Evolutionary conservation across 371 early-diverging fungal genomes (phyloP), one percentile per base, ranked within the genome.

Genomic region (Phascolomyces articulosus): DNA sequence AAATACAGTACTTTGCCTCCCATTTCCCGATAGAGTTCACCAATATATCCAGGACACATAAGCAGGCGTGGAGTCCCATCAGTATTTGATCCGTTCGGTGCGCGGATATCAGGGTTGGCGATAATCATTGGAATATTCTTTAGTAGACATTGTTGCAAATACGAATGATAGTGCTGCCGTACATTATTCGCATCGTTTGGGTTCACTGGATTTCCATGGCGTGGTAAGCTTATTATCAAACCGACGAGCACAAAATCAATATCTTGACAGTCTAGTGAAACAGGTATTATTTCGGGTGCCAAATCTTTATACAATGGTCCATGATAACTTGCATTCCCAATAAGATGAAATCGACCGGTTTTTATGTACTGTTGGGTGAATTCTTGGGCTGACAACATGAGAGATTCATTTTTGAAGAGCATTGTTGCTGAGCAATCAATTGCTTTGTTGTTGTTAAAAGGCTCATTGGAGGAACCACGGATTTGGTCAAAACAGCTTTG

Each of bases 21-120:
- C 71, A 78, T 71, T 18, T 64, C 60, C 24, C 74, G 75, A 54
- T 82, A 82, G 65, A 78, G 61, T 59, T 77, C 48, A 2, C 73
- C 82, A 7, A 82, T 58, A 61, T 68, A 82, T 0, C 82, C 82
- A 40, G 77, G 77, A 47, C 82, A 78, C 4, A 70, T 64, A 4
- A 78, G 27, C 44, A 78, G 57, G 15, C 62, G 67, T 13, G 27
- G 58, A 4, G 49, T 51, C 20, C 76, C 79, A 49, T 79, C 72
- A 23, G 49, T 54, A 60, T 77, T 49, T 1, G 59, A 24, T 2
- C 79, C 82, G 62, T 82, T 73, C 3, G 82, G 82, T 1, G 82
- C 78, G 62, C 69, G 68, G 20, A 82, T 72, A 41, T 82, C 82
- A 9, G 82, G 82, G 62, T 82, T 82, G 7, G 79, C 79, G 58